A percentile compares a stretch with the other conserved stretches of the same genome.
These are phyloP conservation scores for Coniella vitis DNA, from an alignment of 2,329 filamentous ascomycete genomes.

Conservation along the genomic window DNA sequence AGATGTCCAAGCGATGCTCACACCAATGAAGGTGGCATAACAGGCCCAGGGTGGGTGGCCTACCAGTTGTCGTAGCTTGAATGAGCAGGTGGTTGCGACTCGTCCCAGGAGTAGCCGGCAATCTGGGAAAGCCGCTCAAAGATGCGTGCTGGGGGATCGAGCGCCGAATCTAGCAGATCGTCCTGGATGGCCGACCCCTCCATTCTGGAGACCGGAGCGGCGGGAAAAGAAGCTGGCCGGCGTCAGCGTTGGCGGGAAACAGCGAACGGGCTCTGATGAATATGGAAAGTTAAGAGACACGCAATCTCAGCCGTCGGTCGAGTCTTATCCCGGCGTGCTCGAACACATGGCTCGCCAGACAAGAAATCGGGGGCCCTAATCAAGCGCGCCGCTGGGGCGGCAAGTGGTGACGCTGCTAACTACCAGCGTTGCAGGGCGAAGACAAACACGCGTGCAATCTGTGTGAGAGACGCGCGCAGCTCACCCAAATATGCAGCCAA, in stretches of 20 bases:
- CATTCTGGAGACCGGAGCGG: constrained; percentile 32
- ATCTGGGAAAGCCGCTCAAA: constrained; percentile 68
- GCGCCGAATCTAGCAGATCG: constrained; percentile 38
- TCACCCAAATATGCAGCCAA: too few relatives aligned
- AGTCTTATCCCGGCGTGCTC: constrained; percentile 11
- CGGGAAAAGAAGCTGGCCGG: background rate
- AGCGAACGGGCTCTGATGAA: background rate
- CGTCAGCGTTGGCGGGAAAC: background rate
- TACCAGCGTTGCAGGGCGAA: too few relatives aligned
- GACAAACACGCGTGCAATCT: too few relatives aligned
- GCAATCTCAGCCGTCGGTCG: constrained; percentile 15
- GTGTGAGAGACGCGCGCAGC: too few relatives aligned
- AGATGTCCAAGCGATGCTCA: background rate
- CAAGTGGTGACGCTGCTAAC: background rate
- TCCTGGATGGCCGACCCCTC: constrained; percentile 41
- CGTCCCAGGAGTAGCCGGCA: constrained; percentile 71
- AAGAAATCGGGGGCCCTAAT: background rate
- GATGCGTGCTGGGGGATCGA: constrained; percentile 60
- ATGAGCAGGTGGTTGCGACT: constrained; percentile 49
- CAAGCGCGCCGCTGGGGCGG: background rate
- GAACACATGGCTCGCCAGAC: constrained; percentile 12
- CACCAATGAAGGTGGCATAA: background rate
- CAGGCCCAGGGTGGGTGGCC: constrained; percentile 15
- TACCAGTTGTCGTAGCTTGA: constrained; percentile 86
- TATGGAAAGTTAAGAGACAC: constrained; percentile 10